phyloP scores from a whole-genome alignment of 2,329 filamentous ascomycete genomes.

The Fusarium albidum region DNA sequence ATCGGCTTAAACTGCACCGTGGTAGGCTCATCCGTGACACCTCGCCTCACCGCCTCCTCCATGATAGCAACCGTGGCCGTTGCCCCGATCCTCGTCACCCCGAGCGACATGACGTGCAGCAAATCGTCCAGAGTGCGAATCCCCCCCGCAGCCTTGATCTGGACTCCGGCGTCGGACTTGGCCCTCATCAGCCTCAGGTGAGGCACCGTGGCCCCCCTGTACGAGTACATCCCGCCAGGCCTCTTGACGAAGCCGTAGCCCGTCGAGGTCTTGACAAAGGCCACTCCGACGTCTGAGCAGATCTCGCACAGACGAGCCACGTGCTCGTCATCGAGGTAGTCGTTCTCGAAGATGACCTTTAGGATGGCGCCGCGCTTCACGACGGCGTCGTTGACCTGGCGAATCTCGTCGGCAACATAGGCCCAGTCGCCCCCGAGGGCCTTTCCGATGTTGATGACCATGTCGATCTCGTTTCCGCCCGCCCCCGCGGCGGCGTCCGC shows the following conservation, averaged over 20 bases:
- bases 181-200: constrained; percentile 64
- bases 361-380: constrained; percentile 53
- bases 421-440: constrained; percentile 64
- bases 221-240: constrained; percentile 58
- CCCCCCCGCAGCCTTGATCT: constrained; percentile 67
- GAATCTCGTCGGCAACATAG: constrained; percentile 63
- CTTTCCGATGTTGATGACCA: constrained; percentile 69
- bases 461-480: constrained; percentile 65
- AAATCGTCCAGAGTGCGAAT: constrained; percentile 65
- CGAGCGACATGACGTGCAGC: constrained; percentile 60
- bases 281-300: constrained; percentile 59
- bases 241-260: constrained; percentile 69
- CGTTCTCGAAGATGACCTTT: constrained; percentile 71
- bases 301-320: constrained; percentile 63
- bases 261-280: constrained; percentile 68
- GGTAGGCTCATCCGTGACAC: constrained; percentile 49
- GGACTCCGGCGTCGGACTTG: constrained; percentile 51
- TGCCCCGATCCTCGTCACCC: constrained; percentile 63
- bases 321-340: constrained; percentile 59
- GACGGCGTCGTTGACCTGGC: constrained; percentile 58
- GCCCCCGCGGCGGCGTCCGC: constrained; percentile 55
- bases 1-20: constrained; percentile 24
- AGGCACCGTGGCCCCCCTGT: constrained; percentile 59
- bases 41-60: constrained; percentile 60
- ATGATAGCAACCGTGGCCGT: constrained; percentile 63